These are phyloP conservation scores for Trichosanthes cucumerina DNA, from an alignment of 306 rosid species.

Conservation along the genomic window DNA sequence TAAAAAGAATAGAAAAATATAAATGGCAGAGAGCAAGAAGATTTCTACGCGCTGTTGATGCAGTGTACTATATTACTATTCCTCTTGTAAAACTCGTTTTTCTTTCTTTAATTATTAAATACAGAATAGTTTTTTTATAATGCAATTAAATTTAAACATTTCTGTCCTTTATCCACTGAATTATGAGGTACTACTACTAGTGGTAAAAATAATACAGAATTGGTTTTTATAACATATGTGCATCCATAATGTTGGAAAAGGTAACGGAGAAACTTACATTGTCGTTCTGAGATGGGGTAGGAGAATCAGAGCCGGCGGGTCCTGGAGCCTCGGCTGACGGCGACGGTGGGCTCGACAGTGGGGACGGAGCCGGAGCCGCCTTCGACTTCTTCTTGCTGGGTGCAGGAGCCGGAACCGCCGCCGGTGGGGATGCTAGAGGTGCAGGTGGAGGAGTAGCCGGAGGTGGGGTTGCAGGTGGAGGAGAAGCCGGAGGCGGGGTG, in stretches of 20 bases:
- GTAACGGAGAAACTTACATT: constrained; percentile 2
- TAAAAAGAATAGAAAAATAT: too few species aligned
- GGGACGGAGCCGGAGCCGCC: constrained; percentile 48
- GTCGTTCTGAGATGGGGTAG: constrained; percentile 32
- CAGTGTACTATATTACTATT: too few species aligned
- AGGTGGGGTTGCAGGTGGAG: constrained; percentile 41
- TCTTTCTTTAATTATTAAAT: too few species aligned
- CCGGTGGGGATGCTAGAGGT: constrained; percentile 40
- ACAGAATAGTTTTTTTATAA: too few species aligned
- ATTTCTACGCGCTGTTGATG: too few species aligned
- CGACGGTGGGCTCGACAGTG: constrained; percentile 24
- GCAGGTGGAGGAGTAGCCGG: constrained; percentile 33
- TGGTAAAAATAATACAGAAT: too few species aligned
- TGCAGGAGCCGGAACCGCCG: constrained; percentile 28
- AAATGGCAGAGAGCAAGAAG: too few species aligned
- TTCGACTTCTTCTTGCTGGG: constrained; percentile 31
- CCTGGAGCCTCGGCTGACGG: constrained; percentile 50
- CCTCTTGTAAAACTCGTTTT: too few species aligned
- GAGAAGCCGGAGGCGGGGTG: constrained; percentile 46
- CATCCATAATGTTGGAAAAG: neutral
- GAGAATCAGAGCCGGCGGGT: constrained; percentile 30
- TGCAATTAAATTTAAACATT: too few species aligned
- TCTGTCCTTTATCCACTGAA: too few species aligned
- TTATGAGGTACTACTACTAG: too few species aligned
- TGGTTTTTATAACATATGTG: too few species aligned